Evolutionary conservation across 768 basidiomycete genomes (phyloP).

Genomic region (Calocybe indica): DNA sequence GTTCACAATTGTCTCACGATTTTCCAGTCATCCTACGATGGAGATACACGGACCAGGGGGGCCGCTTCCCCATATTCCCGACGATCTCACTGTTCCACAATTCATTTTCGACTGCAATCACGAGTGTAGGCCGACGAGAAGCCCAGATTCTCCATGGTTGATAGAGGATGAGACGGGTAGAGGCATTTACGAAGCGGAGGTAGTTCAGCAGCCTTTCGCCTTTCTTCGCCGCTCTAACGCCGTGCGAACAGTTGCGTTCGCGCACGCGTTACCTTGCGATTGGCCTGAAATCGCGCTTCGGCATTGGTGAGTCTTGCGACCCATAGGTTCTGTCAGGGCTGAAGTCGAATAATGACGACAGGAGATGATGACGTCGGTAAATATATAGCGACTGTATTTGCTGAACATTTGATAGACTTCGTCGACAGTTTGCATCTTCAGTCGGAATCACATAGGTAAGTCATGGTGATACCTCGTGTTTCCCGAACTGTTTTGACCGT

Average conservation of each 20-base stretch:
- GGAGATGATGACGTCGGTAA: conserved; percentile 47
- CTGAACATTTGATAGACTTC: background rate
- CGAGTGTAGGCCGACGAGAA: conserved; percentile 31
- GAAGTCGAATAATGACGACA: conserved; percentile 9
- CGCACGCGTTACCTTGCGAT: conserved; percentile 46
- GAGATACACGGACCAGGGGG: conserved; percentile 22
- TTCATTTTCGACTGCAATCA: conserved; percentile 45
- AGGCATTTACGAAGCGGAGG: conserved; percentile 32
- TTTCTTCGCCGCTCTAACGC: background rate
- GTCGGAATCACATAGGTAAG: conserved; percentile 62
- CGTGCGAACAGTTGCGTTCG: conserved; percentile 30
- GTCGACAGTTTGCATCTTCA: conserved; percentile 51
- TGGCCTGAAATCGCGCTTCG: conserved; percentile 33
- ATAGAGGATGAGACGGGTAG: conserved; percentile 46
- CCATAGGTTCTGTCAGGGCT: background rate
- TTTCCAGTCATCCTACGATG: conserved; percentile 10
- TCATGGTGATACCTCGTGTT: background rate
- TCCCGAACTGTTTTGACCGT: background rate
- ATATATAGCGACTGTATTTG: conserved; percentile 11
- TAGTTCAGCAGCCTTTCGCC: conserved; percentile 11
- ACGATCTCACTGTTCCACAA: conserved; percentile 46
- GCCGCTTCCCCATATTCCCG: conserved; percentile 37
- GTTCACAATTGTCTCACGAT: background rate
- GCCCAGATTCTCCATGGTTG: conserved; percentile 31
- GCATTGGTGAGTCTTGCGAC: conserved; percentile 28